Base-by-base conservation (phyloP, 192 early-diverging fungal species). In the Podila epicladia region DNA sequence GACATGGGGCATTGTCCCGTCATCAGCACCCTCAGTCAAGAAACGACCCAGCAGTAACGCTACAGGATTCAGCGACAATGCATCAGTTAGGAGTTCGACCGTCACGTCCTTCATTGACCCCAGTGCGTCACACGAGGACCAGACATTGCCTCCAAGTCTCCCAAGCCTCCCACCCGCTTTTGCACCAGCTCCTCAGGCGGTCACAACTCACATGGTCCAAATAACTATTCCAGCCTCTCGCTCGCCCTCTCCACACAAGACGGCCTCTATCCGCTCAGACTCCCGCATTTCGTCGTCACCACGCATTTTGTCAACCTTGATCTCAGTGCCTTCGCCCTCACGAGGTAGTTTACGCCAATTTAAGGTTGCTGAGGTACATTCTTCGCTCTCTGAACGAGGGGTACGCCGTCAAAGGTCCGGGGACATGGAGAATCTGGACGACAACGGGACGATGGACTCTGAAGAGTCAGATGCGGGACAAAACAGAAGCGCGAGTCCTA, bases 1-100 rank as follows among this genome's bases (percentile, higher is more conserved):
- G 62, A 63, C 37, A 6, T 63, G 62, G 62, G 62, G 62, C 20
- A 19, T 63, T 37, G 35, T 63, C 20, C 62, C 62, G 15, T 29
- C 62, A 32, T 63, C 41, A 15, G 41, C 41, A 45, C 62, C 19
- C 8, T n/a, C 33, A 37, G 1, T 32, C 20, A 28, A 31, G 31
- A 61, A 17, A 5, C 29, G 29, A 26, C 15, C 6, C 22, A 61
- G 29, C 33, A 15, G 12, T 19, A 1, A 32, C 5, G n/a, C 2
- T 55, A 5, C 53, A 55, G n/a, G n/a, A 24, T 6, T 24, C 20
- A 13, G 26, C 31, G 59, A 61, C 12, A 11, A 33, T 32, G 12
- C 33, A 12, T 28, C 59, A 1, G 11, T 55, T 11, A 55, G 20
- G n/a, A 55, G 53, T n/a, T 55, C 53, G 8, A 55, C 53, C 53